Conservation (phyloP, 768 basidiomycete genomes). For the Chlorophyllum brunneum region DNA sequence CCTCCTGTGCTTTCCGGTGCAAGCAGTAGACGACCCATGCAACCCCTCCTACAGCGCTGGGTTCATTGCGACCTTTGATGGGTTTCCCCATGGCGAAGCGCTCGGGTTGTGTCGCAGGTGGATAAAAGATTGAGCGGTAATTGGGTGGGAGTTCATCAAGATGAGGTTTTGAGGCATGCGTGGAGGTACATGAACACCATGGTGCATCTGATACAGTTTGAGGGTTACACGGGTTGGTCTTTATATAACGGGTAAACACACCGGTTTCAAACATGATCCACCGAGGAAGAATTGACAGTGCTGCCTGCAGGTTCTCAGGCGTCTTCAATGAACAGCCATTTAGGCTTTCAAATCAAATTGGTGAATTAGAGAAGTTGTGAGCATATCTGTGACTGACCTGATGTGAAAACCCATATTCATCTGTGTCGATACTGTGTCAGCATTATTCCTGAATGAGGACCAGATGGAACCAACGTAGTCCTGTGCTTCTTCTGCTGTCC, state of each 20-base stretch:
- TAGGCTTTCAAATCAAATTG: conserved; percentile 32
- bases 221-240: not conserved
- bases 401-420: conserved; percentile 72
- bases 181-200: conserved; percentile 68
- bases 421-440: conserved; percentile 29
- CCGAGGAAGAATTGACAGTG: conserved; percentile 53
- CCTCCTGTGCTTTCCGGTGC: conserved; percentile 28
- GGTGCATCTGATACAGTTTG: conserved; percentile 48
- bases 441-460: not conserved
- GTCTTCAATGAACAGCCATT: conserved; percentile 82
- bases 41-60: conserved; percentile 58
- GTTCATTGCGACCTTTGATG: conserved; percentile 80
- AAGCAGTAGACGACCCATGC: conserved; percentile 65
- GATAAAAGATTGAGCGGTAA: conserved; percentile 48
- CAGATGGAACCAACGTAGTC: conserved; percentile 30
- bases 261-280: conserved; percentile 75
- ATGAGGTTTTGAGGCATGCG: conserved; percentile 55
- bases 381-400: conserved; percentile 28
- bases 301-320: conserved; percentile 52
- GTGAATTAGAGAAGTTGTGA: not conserved
- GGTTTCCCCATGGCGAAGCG: conserved; percentile 53
- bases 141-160: conserved; percentile 43
- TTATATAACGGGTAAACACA: conserved; percentile 19
- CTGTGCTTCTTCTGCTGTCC: conserved; percentile 56
- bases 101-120: conserved; percentile 49